These are phyloP conservation scores for Globisporangium okanoganense DNA, from an alignment of 352 stramenopile species.

Conservation along the genomic window DNA sequence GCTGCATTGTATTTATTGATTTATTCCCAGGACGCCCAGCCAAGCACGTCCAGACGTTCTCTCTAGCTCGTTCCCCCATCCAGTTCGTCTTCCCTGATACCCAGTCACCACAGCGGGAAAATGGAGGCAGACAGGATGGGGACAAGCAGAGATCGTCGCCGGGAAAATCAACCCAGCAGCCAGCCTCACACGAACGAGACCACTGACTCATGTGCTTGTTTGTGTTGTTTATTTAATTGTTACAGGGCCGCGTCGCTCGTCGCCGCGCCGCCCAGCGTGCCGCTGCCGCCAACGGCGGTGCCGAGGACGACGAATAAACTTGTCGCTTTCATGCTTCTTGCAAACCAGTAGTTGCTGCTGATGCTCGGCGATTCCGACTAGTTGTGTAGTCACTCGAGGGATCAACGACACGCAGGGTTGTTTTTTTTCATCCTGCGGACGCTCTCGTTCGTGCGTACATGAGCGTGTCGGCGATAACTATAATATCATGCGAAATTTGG, in stretches of 20 bases:
- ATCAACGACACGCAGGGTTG: conserved; percentile 18
- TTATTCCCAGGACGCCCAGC: neutral
- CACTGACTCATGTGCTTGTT: conserved; percentile 5
- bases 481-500: conserved; percentile 86
- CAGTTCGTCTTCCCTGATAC: neutral
- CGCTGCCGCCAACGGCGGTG: conserved; percentile 84
- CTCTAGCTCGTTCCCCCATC: neutral
- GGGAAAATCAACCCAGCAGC: neutral
- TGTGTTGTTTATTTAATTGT: neutral
- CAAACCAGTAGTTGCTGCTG: conserved; percentile 12
- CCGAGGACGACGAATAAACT: conserved; percentile 84
- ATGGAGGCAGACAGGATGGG: neutral
- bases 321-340: conserved; percentile 19
- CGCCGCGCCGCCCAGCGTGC: conserved; percentile 92
- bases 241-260: conserved; percentile 92
- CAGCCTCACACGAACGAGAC: neutral
- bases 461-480: conserved; percentile 43
- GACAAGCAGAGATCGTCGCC: neutral
- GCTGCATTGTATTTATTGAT: neutral
- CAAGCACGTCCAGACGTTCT: neutral
- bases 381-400: conserved; percentile 23
- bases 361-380: conserved; percentile 3
- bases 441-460: neutral
- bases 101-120: neutral
- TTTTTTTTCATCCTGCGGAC: neutral